Percentiles rank a stretch among this genome's conserved stretches.
These are phyloP conservation scores for Usnea hakonensis DNA, from an alignment of 495 filamentous ascomycete species.

Conservation along the genomic window DNA sequence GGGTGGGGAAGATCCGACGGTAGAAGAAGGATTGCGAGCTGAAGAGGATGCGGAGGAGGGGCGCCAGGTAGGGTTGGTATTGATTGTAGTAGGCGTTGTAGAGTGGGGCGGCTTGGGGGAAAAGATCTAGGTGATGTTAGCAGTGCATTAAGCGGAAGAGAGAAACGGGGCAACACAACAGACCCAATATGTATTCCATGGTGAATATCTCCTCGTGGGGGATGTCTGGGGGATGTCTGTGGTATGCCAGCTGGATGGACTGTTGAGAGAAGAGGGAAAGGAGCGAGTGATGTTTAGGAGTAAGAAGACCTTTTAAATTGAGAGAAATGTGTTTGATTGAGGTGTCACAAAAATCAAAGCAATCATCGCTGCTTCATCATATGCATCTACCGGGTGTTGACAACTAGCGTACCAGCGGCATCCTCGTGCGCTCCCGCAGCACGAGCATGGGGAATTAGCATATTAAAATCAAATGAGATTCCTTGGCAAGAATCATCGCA, in stretches of 20 bases:
- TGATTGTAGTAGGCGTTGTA: constrained; percentile 34
- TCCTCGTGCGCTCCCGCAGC: too few species aligned
- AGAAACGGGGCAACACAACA: constrained; percentile 1
- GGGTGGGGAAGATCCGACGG: constrained; percentile 33
- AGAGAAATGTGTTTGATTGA: background rate
- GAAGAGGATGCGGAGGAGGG: constrained; percentile 27
- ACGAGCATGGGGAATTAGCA: too few species aligned
- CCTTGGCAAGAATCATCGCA: too few species aligned
- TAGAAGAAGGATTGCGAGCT: constrained; percentile 31
- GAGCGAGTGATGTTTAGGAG: background rate
- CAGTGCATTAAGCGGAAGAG: background rate
- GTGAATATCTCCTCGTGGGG: background rate
- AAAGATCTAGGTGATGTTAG: constrained; percentile 26
- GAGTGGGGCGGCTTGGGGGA: constrained; percentile 33
- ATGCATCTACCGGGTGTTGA: background rate
- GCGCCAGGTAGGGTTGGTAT: constrained; percentile 30
- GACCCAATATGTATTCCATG: constrained; percentile 18
- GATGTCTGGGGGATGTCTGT: background rate
- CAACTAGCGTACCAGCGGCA: background rate
- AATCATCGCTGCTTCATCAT: background rate
- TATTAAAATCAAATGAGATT: too few species aligned
- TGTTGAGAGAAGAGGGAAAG: background rate
- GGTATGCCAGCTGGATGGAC: too few species aligned
- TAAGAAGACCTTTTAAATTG: background rate
- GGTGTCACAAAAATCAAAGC: background rate